A percentile compares a stretch with the other conserved stretches of the same genome.
These are phyloP conservation scores for Populus hybrid DNA, from an alignment of 441 rosid species.

Conservation along the genomic window DNA sequence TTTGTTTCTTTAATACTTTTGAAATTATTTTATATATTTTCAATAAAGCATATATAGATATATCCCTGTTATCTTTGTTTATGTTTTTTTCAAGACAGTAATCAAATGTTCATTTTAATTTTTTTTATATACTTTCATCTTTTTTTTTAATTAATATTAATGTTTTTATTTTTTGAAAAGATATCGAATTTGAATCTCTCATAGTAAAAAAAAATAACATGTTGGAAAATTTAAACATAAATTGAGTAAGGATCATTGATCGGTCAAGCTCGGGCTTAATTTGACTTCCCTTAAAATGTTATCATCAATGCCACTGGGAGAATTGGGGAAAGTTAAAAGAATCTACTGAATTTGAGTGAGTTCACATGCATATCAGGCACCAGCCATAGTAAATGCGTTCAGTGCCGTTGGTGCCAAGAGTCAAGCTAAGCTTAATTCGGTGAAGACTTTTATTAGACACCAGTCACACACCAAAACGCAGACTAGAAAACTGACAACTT, in stretches of 20 bases:
- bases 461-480: neutral
- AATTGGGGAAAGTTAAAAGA: neutral
- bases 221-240: too few species aligned
- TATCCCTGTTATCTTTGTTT: too few species aligned
- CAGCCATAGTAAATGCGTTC: neutral
- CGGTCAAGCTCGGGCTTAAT: neutral
- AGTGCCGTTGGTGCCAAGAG: neutral
- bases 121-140: too few species aligned
- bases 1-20: too few species aligned
- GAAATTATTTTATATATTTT: too few species aligned
- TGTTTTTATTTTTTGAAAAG: too few species aligned
- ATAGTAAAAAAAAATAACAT: too few species aligned
- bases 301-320: neutral
- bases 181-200: too few species aligned
- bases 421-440: neutral
- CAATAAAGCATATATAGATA: too few species aligned
- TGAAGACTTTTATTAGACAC: neutral
- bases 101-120: too few species aligned
- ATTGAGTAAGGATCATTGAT: neutral
- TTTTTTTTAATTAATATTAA: too few species aligned
- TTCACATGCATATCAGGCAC: neutral
- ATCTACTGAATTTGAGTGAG: neutral
- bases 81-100: too few species aligned
- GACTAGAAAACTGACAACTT: neutral
- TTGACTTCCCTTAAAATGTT: neutral